A percentile compares a stretch with the other conserved stretches of the same genome.
Evolutionary conservation across 495 filamentous ascomycete genomes (phyloP).

Genomic region (Talaromyces stipitatus): DNA sequence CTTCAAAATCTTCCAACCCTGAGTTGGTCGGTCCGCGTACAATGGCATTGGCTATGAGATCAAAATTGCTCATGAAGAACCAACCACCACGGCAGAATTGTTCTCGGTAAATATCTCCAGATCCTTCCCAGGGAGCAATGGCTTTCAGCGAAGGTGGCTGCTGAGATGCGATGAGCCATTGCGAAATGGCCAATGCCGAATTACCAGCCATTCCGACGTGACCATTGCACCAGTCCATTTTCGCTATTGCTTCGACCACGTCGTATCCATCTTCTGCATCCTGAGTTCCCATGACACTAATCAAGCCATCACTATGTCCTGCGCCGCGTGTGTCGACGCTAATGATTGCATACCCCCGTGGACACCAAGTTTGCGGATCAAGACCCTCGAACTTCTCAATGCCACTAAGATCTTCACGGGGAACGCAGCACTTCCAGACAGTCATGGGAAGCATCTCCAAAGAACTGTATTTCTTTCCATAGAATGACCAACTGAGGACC

Average conservation of each 20-base stretch:
- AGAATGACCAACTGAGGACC: constrained; percentile 27
- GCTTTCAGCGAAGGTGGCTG: constrained; percentile 33
- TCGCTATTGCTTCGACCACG: constrained; percentile 32
- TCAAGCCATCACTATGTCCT: constrained; percentile 27
- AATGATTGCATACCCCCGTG: constrained; percentile 35
- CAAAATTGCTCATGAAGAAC: constrained; percentile 19
- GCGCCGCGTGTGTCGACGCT: constrained; percentile 36
- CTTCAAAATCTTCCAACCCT: constrained; percentile 22
- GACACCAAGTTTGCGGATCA: constrained; percentile 33
- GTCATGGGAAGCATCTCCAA: constrained; percentile 19
- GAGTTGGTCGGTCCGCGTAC: constrained; percentile 16
- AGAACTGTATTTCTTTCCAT: constrained; percentile 28
- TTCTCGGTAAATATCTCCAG: constrained; percentile 36
- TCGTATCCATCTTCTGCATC: constrained; percentile 39
- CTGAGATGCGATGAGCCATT: constrained; percentile 33
- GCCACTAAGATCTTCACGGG: constrained; percentile 14
- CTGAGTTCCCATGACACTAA: constrained; percentile 33
- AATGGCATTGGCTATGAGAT: constrained; percentile 22
- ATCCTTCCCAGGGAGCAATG: constrained; percentile 41
- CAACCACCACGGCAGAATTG: constrained; percentile 26
- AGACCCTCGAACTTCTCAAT: constrained; percentile 39
- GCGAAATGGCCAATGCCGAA: constrained; percentile 26
- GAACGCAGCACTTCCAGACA: constrained; percentile 19
- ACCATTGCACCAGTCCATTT: constrained; percentile 37
- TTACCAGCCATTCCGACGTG: constrained; percentile 38